These are phyloP conservation scores for Aegilops bicornis DNA, from an alignment of 176 grass and related monocot species.

Conservation along the genomic window DNA sequence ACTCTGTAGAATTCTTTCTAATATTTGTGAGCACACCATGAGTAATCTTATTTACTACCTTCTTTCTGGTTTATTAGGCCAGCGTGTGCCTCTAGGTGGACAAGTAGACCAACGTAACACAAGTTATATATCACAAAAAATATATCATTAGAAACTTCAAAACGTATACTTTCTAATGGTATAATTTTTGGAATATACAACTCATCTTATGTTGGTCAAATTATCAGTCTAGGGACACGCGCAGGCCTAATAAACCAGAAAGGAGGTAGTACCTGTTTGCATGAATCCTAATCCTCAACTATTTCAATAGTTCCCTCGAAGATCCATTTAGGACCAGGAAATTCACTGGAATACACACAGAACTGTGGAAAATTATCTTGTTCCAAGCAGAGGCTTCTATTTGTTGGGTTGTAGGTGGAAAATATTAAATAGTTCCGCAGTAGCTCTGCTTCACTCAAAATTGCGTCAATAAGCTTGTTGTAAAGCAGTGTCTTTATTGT, in stretches of 20 bases:
- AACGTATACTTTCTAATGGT: too few species aligned
- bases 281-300: neutral
- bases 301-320: neutral
- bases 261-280: neutral
- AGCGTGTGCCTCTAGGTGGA: too few species aligned
- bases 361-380: neutral
- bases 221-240: too few species aligned
- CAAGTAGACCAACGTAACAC: too few species aligned
- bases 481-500: neutral
- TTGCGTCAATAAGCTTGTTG: neutral
- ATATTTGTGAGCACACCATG: neutral
- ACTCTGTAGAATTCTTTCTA: neutral
- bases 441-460: neutral
- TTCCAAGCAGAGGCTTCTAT: neutral
- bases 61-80: too few species aligned
- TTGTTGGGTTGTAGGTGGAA: neutral
- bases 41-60: neutral
- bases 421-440: neutral
- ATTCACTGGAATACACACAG: neutral
- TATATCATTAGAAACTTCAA: too few species aligned
- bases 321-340: neutral
- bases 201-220: too few species aligned
- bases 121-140: too few species aligned
- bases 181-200: too few species aligned
- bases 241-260: too few species aligned